Percentiles rank a stretch among this genome's conserved stretches.
phyloP scores from a whole-genome alignment of 257 asterid species.

The Lithospermum erythrorhizon region DNA sequence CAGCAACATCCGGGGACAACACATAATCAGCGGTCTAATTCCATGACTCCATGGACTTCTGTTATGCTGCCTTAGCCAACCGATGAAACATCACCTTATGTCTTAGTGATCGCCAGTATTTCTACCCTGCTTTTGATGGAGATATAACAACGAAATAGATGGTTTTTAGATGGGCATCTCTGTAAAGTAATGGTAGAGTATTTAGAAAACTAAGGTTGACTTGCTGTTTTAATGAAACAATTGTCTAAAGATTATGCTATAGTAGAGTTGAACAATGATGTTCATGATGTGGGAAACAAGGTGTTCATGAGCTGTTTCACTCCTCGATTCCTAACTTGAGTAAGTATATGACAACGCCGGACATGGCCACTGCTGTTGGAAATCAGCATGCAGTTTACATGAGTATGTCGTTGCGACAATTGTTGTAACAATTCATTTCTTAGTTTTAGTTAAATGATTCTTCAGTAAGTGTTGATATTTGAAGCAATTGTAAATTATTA shows the following conservation, averaged over 20 bases:
- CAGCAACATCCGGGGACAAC: conserved; percentile 8
- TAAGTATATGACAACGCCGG: no score
- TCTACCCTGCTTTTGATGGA: background rate
- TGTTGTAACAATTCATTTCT: no score
- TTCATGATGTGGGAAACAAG: background rate
- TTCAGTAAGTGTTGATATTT: no score
- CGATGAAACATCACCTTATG: conserved; percentile 20
- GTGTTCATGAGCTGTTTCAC: no score
- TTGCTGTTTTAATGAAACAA: background rate
- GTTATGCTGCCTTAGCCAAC: conserved; percentile 29
- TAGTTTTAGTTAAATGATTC: no score
- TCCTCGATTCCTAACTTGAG: no score
- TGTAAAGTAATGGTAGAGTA: no score
- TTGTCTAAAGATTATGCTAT: background rate
- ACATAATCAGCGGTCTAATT: conserved; percentile 26
- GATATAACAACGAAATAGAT: no score
- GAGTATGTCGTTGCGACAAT: no score
- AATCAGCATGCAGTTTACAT: no score
- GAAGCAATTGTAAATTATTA: no score
- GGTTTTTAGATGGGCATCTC: background rate
- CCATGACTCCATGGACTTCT: conserved; percentile 50
- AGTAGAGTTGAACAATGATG: background rate
- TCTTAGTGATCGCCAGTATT: conserved; percentile 4
- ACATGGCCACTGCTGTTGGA: no score
- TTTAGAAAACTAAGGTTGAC: background rate